Evolutionary conservation across 169 alveolate genomes (phyloP).

Genomic region (Plasmodium cynomolgi): DNA sequence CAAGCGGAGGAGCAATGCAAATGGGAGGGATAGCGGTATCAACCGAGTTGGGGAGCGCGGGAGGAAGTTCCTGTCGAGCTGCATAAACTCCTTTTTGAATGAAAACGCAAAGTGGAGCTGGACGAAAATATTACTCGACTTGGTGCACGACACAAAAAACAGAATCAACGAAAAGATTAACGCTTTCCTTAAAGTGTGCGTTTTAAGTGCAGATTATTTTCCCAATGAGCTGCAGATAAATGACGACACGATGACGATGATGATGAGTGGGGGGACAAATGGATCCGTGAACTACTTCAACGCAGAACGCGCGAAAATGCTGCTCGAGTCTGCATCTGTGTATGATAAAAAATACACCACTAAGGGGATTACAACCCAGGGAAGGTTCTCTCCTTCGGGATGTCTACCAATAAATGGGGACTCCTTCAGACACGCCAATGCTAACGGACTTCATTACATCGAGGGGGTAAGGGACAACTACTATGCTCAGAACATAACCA

Average conservation of each 20-base stretch:
- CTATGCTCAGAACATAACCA: background rate
- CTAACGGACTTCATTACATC: background rate
- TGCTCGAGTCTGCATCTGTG: constrained; percentile 1
- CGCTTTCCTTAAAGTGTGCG: constrained; percentile 7
- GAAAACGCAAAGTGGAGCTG: constrained; percentile 16
- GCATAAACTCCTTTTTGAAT: background rate
- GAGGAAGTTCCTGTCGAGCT: background rate
- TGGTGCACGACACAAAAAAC: constrained; percentile 1
- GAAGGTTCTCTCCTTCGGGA: background rate
- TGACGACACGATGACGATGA: background rate
- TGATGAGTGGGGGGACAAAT: background rate
- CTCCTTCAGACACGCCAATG: background rate
- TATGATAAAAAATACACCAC: background rate
- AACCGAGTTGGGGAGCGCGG: background rate
- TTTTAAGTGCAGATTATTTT: constrained; percentile 3
- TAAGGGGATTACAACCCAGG: background rate
- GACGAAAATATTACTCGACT: constrained; percentile 15
- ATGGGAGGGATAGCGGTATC: background rate
- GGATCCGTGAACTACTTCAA: constrained; percentile 27
- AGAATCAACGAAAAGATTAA: constrained; percentile 14
- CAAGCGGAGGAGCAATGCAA: background rate
- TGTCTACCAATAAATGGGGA: background rate
- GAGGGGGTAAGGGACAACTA: background rate
- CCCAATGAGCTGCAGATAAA: constrained; percentile 8
- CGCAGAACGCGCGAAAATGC: constrained; percentile 9